phyloP scores from a whole-genome alignment of 192 early-diverging fungal species.

The Coemansia sp. region DNA sequence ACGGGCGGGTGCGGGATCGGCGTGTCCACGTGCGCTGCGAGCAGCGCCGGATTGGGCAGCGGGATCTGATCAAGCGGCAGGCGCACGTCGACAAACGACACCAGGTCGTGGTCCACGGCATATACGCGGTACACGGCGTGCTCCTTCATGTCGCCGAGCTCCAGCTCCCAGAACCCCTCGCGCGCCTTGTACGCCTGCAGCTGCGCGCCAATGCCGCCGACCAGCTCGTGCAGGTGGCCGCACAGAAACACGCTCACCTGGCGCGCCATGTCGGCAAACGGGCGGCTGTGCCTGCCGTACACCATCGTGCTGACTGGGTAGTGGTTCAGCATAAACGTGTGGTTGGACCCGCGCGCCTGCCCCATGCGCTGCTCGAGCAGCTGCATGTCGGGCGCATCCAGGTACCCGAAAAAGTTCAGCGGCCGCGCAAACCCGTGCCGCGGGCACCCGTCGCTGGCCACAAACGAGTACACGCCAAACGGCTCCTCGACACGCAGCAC shows the following conservation, averaged over 20 bases:
- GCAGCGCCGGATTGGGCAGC: conserved; percentile 38
- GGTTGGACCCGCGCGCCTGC: conserved; percentile 57
- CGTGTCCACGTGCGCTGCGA: conserved; percentile 1
- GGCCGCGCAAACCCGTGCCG: conserved; percentile 72
- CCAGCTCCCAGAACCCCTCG: conserved; percentile 74
- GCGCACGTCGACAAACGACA: conserved; percentile 74
- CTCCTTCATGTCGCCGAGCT: conserved; percentile 88
- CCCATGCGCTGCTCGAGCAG: conserved; percentile 57
- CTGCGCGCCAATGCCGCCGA: conserved; percentile 51
- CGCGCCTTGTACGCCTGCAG: conserved; percentile 66
- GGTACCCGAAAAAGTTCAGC: conserved; percentile 88
- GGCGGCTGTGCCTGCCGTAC: conserved; percentile 63
- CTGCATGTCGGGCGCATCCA: conserved; percentile 74
- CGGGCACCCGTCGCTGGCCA: conserved; percentile 80
- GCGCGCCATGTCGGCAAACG: conserved; percentile 59
- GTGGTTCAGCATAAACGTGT: conserved; percentile 53
- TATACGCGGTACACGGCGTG: conserved; percentile 84
- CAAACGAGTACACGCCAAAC: conserved; percentile 81
- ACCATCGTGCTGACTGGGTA: conserved; percentile 81
- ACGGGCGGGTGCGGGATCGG: conserved; percentile 65
- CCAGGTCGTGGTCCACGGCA: conserved; percentile 81
- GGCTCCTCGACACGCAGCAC: conserved; percentile 57
- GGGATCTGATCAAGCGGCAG: conserved; percentile 66
- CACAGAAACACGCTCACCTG: conserved; percentile 76
- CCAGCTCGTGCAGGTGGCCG: conserved; percentile 83